Base-by-base conservation (phyloP, 257 asterid species). In the Cruciata laevipes region DNA sequence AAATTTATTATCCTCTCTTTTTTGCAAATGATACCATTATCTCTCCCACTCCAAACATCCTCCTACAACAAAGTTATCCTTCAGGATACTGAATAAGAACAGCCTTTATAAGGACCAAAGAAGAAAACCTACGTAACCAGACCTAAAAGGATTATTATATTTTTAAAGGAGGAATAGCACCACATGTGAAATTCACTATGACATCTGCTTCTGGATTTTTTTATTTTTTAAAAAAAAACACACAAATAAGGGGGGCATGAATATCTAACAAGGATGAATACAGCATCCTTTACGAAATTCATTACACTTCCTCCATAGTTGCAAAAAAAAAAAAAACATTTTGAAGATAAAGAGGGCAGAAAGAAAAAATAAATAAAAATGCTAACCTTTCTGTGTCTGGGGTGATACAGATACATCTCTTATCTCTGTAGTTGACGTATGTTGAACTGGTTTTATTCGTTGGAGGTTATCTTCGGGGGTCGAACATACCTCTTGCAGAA, bases 321-420 rank as follows among this genome's bases (percentile, higher is more conserved):
- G 37, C 66, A 38, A n/a, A n/a, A n/a, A n/a, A n/a, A n/a, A n/a
- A n/a, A n/a, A n/a, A n/a, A n/a, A 56, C 38, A 25, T 40, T 56
- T 24, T 25, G 21, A 25, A 21, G 24, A 42, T 21, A 61, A 44
- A 57, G 51, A 10, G 40, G 35, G 31, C 21, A 16, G 16, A n/a
- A 3, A 14, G 8, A 16, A 23, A 44, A 27, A 32, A 4, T 5
- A 31, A 56, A 25, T n/a, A n/a, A 33, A 56, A 35, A 11, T 68
- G 52, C 72, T 30, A 61, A 92, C 98, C 95, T 87, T 77, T 78
- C 68, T 21, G 78, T 51, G 70, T 75, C 57, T 2, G 78, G 74
- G 85, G 82, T 11, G 81, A 74, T 23, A 85, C 76, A 38, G 32
- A 75, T 61, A 21, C 62, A 67, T 76, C 81, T 61, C 71, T 80